A percentile compares a stretch with the other conserved stretches of the same genome.
Evolutionary conservation across 2,329 filamentous ascomycete species (phyloP).

Genomic region (Basipetospora chlamydospora): DNA sequence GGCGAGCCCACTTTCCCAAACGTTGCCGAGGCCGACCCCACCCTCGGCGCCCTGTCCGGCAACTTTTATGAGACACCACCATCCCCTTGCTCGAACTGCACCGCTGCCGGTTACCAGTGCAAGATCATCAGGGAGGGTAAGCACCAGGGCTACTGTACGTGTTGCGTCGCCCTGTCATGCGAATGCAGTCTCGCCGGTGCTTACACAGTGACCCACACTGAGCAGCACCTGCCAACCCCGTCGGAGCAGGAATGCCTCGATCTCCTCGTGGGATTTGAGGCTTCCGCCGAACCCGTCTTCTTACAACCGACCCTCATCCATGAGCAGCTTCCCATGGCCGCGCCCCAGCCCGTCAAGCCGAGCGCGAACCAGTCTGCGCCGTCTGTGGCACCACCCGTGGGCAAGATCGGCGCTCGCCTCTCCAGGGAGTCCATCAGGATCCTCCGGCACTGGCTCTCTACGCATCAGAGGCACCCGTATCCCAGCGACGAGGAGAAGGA

Average conservation of each 20-base stretch:
- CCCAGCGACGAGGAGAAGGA: slow-evolving; percentile 80
- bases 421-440: slow-evolving; percentile 67
- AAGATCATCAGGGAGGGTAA: slow-evolving; percentile 45
- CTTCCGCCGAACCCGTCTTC: no score
- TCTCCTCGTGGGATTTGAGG: no score
- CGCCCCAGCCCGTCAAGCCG: background rate
- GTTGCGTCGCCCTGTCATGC: slow-evolving; percentile 43
- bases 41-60: slow-evolving; percentile 8
- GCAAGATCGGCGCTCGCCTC: slow-evolving; percentile 60
- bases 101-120: slow-evolving; percentile 38
- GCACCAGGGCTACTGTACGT: slow-evolving; percentile 46
- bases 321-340: background rate
- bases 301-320: no score
- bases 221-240: slow-evolving; percentile 11
- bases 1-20: slow-evolving; percentile 21
- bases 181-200: slow-evolving; percentile 40
- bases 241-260: background rate
- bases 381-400: slow-evolving; percentile 5
- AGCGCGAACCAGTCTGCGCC: slow-evolving; percentile 6
- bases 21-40: background rate
- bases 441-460: slow-evolving; percentile 71
- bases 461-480: slow-evolving; percentile 71
- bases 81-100: slow-evolving; percentile 37
- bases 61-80: slow-evolving; percentile 26
- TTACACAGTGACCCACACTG: no score